phyloP scores from a whole-genome alignment of 225 moss, liverwort and hornwort species.

The Thuidium tamariscinum region DNA sequence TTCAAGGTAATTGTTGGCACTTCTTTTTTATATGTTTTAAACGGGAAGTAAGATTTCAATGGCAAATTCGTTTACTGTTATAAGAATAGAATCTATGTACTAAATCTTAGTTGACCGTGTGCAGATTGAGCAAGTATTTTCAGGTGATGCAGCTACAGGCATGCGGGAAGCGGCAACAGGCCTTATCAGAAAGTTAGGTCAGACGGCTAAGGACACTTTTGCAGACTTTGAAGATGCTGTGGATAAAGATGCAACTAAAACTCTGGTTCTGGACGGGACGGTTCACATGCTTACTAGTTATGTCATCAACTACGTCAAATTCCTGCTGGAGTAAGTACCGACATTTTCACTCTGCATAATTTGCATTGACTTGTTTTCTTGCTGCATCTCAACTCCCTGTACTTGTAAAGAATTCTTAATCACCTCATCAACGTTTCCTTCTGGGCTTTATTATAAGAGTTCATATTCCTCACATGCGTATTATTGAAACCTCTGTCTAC shows the following conservation, averaged over 20 bases:
- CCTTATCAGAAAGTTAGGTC: slow-evolving; percentile 62
- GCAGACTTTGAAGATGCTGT: slow-evolving; percentile 97
- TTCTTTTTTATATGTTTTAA: not conserved
- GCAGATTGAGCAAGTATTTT: slow-evolving; percentile 78
- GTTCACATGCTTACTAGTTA: slow-evolving; percentile 95
- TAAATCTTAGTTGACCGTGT: not conserved
- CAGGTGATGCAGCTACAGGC: slow-evolving; percentile 56
- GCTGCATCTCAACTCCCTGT: not conserved
- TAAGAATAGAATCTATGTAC: not conserved
- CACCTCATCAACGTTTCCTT: not conserved
- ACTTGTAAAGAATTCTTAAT: not conserved
- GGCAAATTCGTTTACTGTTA: not conserved
- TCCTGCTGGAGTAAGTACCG: slow-evolving; percentile 72
- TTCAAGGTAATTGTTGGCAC: not conserved
- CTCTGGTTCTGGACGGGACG: slow-evolving; percentile 77
- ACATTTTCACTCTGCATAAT: not conserved
- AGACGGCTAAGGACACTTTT: slow-evolving; percentile 78
- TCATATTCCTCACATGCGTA: not conserved
- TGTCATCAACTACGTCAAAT: slow-evolving; percentile 95
- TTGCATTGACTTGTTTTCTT: not conserved
- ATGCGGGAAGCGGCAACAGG: slow-evolving; percentile 70
- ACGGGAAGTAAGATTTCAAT: not conserved
- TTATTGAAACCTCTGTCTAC: not conserved
- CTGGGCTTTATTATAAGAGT: not conserved
- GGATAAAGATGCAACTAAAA: slow-evolving; percentile 90